Percentiles rank a stretch among this genome's conserved stretches.
Evolutionary conservation across 768 basidiomycete species (phyloP).

Genomic region (Pholiota microspora): DNA sequence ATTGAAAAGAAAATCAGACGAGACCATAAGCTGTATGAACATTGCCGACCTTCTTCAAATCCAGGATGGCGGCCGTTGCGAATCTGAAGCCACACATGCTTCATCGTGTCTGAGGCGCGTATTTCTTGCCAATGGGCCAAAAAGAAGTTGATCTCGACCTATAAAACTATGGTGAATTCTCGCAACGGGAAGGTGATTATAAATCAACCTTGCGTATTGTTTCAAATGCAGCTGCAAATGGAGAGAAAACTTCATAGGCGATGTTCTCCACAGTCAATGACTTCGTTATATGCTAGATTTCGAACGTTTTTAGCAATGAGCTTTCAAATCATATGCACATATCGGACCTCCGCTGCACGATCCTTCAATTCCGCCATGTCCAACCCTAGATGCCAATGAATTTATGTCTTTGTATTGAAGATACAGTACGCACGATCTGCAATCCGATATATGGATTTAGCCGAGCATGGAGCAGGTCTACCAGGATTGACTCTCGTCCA

Average conservation of each 20-base stretch:
- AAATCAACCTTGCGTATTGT: slow-evolving; percentile 67
- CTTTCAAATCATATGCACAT: background rate
- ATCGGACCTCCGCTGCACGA: slow-evolving; percentile 54
- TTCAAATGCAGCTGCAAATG: slow-evolving; percentile 79
- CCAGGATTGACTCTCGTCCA: slow-evolving; percentile 64
- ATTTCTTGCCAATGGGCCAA: slow-evolving; percentile 82
- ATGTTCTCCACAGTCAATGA: slow-evolving; percentile 79
- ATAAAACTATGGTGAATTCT: slow-evolving; percentile 34
- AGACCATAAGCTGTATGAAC: background rate
- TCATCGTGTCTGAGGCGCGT: slow-evolving; percentile 80
- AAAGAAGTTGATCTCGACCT: slow-evolving; percentile 76
- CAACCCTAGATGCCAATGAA: slow-evolving; percentile 38
- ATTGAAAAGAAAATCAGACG: background rate
- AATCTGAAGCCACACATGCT: slow-evolving; percentile 82
- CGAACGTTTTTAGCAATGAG: background rate
- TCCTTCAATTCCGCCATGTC: slow-evolving; percentile 72
- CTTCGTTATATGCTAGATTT: slow-evolving; percentile 65
- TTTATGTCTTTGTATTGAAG: slow-evolving; percentile 6
- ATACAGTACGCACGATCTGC: slow-evolving; percentile 64
- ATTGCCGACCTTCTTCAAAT: slow-evolving; percentile 84
- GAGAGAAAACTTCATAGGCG: slow-evolving; percentile 82
- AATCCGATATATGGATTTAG: slow-evolving; percentile 80
- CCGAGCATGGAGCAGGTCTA: slow-evolving; percentile 70
- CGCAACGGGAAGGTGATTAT: background rate
- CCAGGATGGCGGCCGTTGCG: slow-evolving; percentile 81